These are phyloP conservation scores for Glutinoglossum americanum DNA, from an alignment of 495 filamentous ascomycete species.

Conservation along the genomic window DNA sequence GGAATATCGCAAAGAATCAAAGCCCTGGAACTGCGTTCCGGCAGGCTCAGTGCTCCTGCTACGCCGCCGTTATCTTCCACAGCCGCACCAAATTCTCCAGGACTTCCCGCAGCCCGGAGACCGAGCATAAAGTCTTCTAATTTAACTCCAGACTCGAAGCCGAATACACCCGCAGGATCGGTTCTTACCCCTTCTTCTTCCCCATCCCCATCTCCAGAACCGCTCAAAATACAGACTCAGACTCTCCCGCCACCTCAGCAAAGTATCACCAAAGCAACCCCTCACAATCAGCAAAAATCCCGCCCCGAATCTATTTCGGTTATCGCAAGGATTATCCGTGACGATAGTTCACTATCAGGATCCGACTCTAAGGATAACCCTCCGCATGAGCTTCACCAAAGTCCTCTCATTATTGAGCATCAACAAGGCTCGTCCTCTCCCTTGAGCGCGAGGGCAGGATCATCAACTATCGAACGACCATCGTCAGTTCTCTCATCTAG, in stretches of 20 bases:
- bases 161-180: conserved; percentile 13
- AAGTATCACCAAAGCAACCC: not conserved
- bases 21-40: conserved; percentile 56
- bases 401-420: conserved; percentile 48
- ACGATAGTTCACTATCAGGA: conserved; percentile 18
- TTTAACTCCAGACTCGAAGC: conserved; percentile 13
- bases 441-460: not conserved
- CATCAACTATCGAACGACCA: not conserved
- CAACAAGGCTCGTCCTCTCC: conserved; percentile 13
- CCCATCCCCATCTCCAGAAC: conserved; percentile 11
- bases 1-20: conserved; percentile 83
- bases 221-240: conserved; percentile 1
- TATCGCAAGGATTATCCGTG: conserved; percentile 54
- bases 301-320: conserved; percentile 58
- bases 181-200: conserved; percentile 8
- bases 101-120: not conserved
- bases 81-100: not conserved
- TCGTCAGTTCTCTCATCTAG: not conserved
- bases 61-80: conserved; percentile 10
- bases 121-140: not conserved
- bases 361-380: conserved; percentile 15
- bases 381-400: conserved; percentile 41
- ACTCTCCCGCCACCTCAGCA: not conserved
- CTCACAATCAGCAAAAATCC: conserved; percentile 11
- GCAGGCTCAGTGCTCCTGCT: conserved; percentile 11